Evolutionary conservation across 257 asterid species (phyloP), one percentile per base, ranked within the genome.

Genomic region (Nemophila menziesii): DNA sequence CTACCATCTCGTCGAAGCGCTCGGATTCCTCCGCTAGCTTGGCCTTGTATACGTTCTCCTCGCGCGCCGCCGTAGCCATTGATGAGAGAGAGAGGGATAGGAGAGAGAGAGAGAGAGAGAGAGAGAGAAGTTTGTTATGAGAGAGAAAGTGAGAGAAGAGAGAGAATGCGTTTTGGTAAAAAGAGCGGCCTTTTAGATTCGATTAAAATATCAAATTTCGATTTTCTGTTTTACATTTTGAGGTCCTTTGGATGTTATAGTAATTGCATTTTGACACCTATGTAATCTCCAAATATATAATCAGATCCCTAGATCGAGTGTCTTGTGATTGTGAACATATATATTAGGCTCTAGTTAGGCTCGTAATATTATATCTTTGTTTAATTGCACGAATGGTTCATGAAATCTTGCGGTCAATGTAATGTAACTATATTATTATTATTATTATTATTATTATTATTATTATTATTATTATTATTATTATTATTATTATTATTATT

Each of bases 1-100:
- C 92, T 2, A 84, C 95, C 95, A 84, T 84, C 61, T 84, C 95
- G 43, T 84, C 95, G 63, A 80, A 84, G 39, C 95, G 92, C 64
- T 84, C 95, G 20, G 95, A 90, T 62, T 83, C 92, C 71, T 79
- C 94, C 41, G 94, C 92, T 12, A 83, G 77, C 70, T 80, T 83
- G 20, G 95, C 95, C 73, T 71, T 77, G 90, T 79, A 83, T 49
- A 83, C 90, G 69, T 66, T 63, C 61, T 83, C 93, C 56, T 84
- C 93, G 49, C 93, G 95, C 29, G 72, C 36, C 36, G 36, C 36
- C 36, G 12, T 29, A 10, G 36, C 36, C 36, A 29, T 29, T 29
- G 36, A 29, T 29, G 36, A 29, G 36, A 29, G 36, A 37, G n/a
- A 46, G 39, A 42, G 52, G 40, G 49, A 16, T 13, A 20, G 2